A percentile compares a stretch with the other conserved stretches of the same genome.
Evolutionary conservation across 225 moss, liverwort and hornwort genomes (phyloP).

Genomic region (Straminergon stramineum): DNA sequence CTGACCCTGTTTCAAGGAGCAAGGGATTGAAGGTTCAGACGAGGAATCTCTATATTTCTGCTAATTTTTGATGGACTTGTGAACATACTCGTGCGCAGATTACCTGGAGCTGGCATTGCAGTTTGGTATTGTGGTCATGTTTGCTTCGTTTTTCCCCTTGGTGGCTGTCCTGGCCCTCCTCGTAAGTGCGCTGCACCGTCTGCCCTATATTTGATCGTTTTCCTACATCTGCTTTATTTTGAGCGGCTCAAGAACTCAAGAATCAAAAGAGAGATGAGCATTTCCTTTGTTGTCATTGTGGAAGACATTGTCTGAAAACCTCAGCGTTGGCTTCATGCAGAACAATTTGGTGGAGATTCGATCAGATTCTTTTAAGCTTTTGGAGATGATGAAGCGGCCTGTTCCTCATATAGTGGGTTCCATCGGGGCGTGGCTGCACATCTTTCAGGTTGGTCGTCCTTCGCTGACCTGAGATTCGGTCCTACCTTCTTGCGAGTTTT

Average conservation of each 20-base stretch:
- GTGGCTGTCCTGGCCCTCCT: slow-evolving; percentile 81
- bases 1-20: background rate
- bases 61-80: background rate
- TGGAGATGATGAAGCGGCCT: slow-evolving; percentile 78
- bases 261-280: background rate
- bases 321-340: slow-evolving; percentile 16
- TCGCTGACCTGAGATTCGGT: background rate
- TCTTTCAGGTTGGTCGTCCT: slow-evolving; percentile 59
- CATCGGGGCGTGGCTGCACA: slow-evolving; percentile 82
- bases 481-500: background rate
- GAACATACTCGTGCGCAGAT: slow-evolving; percentile 29
- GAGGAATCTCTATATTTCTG: background rate
- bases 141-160: slow-evolving; percentile 71
- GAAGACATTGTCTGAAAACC: background rate
- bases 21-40: background rate
- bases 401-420: slow-evolving; percentile 79
- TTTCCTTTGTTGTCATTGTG: background rate
- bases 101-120: slow-evolving; percentile 85
- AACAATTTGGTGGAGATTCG: slow-evolving; percentile 92
- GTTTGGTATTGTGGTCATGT: slow-evolving; percentile 94
- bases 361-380: slow-evolving; percentile 87
- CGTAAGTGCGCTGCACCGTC: slow-evolving; percentile 34
- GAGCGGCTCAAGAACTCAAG: background rate
- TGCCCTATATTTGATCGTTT: background rate
- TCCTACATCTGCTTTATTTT: background rate